A percentile compares a stretch with the other conserved stretches of the same genome.
These are phyloP conservation scores for Hagleromyces aurorensis DNA, from an alignment of 805 yeast species.

Conservation along the genomic window DNA sequence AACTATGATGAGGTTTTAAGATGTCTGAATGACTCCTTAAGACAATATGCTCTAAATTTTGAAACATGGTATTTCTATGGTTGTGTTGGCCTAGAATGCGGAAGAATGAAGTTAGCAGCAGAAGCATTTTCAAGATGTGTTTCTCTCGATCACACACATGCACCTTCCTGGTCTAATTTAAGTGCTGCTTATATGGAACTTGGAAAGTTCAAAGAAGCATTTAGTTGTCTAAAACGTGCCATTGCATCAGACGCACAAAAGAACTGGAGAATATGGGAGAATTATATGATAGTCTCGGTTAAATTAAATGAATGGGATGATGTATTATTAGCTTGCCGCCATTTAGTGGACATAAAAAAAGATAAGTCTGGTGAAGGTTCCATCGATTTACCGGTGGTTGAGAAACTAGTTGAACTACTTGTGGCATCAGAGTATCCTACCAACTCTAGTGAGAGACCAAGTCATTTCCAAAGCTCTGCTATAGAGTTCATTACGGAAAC, in stretches of 20 bases:
- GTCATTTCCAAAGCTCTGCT: conserved; percentile 61
- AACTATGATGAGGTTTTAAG: conserved; percentile 47
- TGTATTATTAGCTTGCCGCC: conserved; percentile 66
- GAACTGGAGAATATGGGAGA: conserved; percentile 90
- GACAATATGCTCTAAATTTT: conserved; percentile 61
- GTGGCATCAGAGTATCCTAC: conserved; percentile 43
- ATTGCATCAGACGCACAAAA: conserved; percentile 59
- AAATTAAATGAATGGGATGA: conserved; percentile 84
- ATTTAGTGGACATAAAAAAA: conserved; percentile 49
- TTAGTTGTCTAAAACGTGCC: conserved; percentile 77
- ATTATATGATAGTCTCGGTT: conserved; percentile 73
- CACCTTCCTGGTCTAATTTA: conserved; percentile 86
- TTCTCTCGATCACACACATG: conserved; percentile 68
- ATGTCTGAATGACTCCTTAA: conserved; percentile 68
- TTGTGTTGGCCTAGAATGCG: conserved; percentile 72
- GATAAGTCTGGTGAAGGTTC: conserved; percentile 53
- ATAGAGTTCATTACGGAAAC: conserved; percentile 61
- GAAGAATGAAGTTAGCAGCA: conserved; percentile 67
- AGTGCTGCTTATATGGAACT: conserved; percentile 67
- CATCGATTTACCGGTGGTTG: conserved; percentile 68
- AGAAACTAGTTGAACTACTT: conserved; percentile 60
- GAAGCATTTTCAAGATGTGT: conserved; percentile 92
- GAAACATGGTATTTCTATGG: conserved; percentile 93
- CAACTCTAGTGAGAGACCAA: conserved; percentile 32
- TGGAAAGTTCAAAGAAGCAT: conserved; percentile 68